These are phyloP conservation scores for Trypanosoma platydactyli DNA, from an alignment of 208 protist species.

Conservation along the genomic window DNA sequence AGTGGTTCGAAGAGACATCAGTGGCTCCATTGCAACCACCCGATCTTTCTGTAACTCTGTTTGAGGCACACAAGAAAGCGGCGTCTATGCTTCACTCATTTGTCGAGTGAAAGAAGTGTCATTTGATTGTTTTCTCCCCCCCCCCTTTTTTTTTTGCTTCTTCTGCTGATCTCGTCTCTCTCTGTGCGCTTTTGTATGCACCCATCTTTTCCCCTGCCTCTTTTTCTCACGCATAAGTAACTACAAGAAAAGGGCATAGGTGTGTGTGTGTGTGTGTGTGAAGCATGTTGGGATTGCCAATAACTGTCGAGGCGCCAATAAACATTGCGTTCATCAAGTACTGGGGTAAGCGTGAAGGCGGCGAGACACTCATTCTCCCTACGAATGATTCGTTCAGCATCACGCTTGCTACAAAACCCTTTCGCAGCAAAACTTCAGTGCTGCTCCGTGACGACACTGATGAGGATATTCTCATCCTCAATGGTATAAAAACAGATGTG, in stretches of 20 bases:
- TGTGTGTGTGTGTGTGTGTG: conserved; percentile 2
- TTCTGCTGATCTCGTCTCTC: background rate
- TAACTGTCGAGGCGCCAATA: conserved; percentile 95
- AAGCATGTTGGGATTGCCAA: conserved; percentile 23
- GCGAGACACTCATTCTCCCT: conserved; percentile 92
- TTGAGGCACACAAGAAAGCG: conserved; percentile 9
- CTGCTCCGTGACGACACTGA: conserved; percentile 56
- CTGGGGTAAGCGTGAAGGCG: conserved; percentile 98
- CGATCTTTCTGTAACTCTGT: background rate
- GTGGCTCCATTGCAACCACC: background rate
- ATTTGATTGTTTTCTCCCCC: background rate
- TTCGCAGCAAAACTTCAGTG: conserved; percentile 95
- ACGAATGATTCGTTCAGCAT: conserved; percentile 97
- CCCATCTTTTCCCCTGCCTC: background rate
- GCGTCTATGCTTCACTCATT: conserved; percentile 6
- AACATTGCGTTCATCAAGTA: conserved; percentile 99
- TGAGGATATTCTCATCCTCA: conserved; percentile 95
- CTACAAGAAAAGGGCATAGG: background rate
- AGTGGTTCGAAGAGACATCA: conserved; percentile 18
- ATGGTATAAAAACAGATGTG: conserved; percentile 86
- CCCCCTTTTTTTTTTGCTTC: background rate
- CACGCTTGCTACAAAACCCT: conserved; percentile 94
- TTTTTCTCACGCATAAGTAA: background rate
- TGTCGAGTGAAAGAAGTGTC: background rate
- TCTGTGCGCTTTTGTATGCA: background rate